Evolutionary conservation across 805 yeast species (phyloP), one percentile per base, ranked within the genome.

Genomic region (Nakazawaea wickerhamii): DNA sequence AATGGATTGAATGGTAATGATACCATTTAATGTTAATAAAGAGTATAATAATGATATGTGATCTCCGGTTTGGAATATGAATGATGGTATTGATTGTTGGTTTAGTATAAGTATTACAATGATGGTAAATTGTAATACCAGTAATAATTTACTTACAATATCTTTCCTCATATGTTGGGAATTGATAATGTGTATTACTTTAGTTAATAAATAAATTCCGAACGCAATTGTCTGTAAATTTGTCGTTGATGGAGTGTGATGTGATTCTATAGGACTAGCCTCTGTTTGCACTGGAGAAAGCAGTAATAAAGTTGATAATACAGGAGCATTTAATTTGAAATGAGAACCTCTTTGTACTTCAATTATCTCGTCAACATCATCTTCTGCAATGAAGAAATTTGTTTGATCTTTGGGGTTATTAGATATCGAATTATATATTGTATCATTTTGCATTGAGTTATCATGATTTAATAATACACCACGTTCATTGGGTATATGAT

Each of bases 301-400:
- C 8, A 63, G 61, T 15, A 60, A 40, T 22, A 60, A 43, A 3
- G 65, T 55, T 2, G 65, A 58, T 20, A 60, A 38, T 5, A 60
- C 54, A 1, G 65, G 65, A 2, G 57, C 58, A 30, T 46, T 47
- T 14, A 38, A 35, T 38, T 25, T 39, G 27, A 35, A 35, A 19
- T 23, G 26, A 13, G 15, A 5, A 18, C 19, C 21, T 5, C 17
- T 22, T 23, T 18, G 10, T 36, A 17, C 13, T 35, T 13, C 13
- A n/a, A 14, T 21, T 35, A 30, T 15, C 27, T 36, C 31, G 15
- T 21, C 15, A 4, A 21, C 36, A 33, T 20, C 18, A 4, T 35
- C 38, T 23, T 35, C 38, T 7, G n/a, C 38, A 15, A 35, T 35
- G 30, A 23, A 35, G 15, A 35, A 35, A 14, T 23, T 14, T n/a